Conservation (phyloP, 1,284 basidiomycete species). For the Phellopilus nigrolimitatus region DNA sequence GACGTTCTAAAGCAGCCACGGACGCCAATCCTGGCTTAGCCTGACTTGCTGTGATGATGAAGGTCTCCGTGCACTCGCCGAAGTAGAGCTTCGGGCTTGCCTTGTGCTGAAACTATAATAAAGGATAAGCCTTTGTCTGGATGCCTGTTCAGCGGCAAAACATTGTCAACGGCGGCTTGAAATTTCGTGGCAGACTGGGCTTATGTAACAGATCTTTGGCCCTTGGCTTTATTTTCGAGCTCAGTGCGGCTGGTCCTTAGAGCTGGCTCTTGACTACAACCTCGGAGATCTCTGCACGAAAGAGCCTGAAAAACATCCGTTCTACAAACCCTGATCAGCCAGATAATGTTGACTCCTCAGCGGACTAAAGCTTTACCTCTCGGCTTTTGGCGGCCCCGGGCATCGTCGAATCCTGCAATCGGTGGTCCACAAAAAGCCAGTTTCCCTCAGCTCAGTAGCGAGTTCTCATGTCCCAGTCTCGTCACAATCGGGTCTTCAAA, state of each 20-base stretch:
- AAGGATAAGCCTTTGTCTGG: not conserved
- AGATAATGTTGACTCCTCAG: not conserved
- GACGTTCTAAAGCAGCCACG: too few species aligned
- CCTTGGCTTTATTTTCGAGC: too few species aligned
- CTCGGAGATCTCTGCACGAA: too few species aligned
- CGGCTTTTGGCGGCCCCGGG: not conserved
- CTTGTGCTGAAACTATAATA: not conserved
- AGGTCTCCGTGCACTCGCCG: too few species aligned
- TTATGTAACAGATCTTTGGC: too few species aligned
- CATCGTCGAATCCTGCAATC: not conserved
- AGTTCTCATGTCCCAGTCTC: constrained; percentile 8
- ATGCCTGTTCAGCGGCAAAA: too few species aligned
- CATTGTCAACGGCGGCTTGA: too few species aligned
- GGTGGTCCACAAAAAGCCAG: not conserved
- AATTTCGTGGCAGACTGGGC: not conserved
- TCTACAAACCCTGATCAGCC: too few species aligned
- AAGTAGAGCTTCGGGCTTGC: too few species aligned
- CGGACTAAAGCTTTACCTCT: constrained; percentile 3
- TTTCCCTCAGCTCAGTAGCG: not conserved
- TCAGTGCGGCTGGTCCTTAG: not conserved
- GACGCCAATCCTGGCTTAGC: too few species aligned
- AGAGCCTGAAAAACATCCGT: not conserved
- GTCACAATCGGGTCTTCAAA: not conserved
- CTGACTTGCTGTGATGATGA: too few species aligned
- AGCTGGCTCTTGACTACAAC: not conserved